Percentiles rank a stretch among this genome's conserved stretches.
Evolutionary conservation across 768 basidiomycete genomes (phyloP).

Genomic region (Boletus sp.): DNA sequence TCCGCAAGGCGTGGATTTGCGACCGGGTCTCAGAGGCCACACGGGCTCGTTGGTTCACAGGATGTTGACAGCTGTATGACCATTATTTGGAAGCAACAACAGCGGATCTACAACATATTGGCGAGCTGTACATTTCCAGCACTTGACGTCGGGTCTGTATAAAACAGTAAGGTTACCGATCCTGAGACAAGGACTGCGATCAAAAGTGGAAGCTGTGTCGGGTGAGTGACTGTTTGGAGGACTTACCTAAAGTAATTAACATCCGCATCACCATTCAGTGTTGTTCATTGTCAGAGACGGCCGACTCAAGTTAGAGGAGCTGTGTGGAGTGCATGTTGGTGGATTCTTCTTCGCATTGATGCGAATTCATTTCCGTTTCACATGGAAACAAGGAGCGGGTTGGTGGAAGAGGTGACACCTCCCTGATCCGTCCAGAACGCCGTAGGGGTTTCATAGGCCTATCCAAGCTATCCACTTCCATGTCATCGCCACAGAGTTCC

Average conservation of each 20-base stretch:
- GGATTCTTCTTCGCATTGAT: constrained; percentile 20
- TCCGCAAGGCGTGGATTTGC: constrained; percentile 26
- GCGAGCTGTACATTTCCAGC: constrained; percentile 22
- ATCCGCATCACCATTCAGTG: constrained; percentile 17
- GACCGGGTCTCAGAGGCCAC: constrained; percentile 28
- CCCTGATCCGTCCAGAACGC: constrained; percentile 30
- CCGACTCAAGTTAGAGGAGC: constrained; percentile 16
- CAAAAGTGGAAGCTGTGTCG: constrained; percentile 19
- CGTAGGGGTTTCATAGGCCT: constrained; percentile 37
- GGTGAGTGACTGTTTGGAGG: constrained; percentile 1
- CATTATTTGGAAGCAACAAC: constrained; percentile 23
- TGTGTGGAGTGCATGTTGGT: constrained; percentile 19
- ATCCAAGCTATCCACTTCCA: constrained; percentile 21
- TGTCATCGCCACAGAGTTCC: constrained; percentile 27
- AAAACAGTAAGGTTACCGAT: constrained; percentile 18
- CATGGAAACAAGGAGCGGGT: constrained; percentile 22
- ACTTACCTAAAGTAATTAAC: constrained; percentile 28
- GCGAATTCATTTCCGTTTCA: constrained; percentile 34
- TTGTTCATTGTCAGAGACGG: constrained; percentile 23
- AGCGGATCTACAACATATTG: constrained; percentile 26
- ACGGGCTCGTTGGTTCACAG: constrained; percentile 13
- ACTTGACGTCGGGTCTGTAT: constrained; percentile 19
- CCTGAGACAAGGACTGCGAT: constrained; percentile 18
- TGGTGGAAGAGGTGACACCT: constrained; percentile 24
- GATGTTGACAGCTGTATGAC: constrained; percentile 21